Base-by-base conservation (phyloP, 345 rosid species). In the Gossypium herbaceum region DNA sequence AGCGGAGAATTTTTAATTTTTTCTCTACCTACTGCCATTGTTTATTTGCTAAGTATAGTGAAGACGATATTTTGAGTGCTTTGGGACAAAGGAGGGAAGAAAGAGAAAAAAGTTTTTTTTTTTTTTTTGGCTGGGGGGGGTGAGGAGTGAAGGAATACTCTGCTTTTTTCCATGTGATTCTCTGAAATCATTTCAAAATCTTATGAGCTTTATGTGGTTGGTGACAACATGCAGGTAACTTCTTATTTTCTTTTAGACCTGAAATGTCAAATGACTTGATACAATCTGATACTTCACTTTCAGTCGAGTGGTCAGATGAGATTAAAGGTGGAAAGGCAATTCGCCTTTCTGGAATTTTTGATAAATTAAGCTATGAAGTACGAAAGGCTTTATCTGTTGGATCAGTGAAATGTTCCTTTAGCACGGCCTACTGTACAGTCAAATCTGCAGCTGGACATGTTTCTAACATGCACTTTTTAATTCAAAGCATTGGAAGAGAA, bases 311-410 rank as follows among this genome's bases (percentile, higher is more conserved):
- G 97, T 92, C 98, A 57, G 94, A 88, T 68, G 94, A 92, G 75
- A 87, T 94, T 69, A 84, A 83, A 87, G 97, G 97, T 55, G 97
- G 92, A 79, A 94, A 92, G 85, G 97, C 97, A 44, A 92, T 89
- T 80, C 87, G 79, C 76, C 88, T 94, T 39, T 85, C 92, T 77
- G 98, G 98, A 78, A 83, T 92, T 75, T 88, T 92, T 79, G 91
- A 94, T 80, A 91, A 85, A 79, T 83, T 94, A 79, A 83, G 88
- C 81, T 89, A 91, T 80, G 87, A 83, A 91, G 94, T 91, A 24
- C 90, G 86, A 73, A 88, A 76, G 80, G 92, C 90, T 73, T 88
- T 94, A 71, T 82, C 88, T 62, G 81, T 83, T 77, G 86, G 81
- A 76, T 86, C 94, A 34, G 76, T 79, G 74, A 80, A 89, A 62